These are phyloP conservation scores for Turritis glabra DNA, from an alignment of 345 rosid genomes.

Conservation along the genomic window DNA sequence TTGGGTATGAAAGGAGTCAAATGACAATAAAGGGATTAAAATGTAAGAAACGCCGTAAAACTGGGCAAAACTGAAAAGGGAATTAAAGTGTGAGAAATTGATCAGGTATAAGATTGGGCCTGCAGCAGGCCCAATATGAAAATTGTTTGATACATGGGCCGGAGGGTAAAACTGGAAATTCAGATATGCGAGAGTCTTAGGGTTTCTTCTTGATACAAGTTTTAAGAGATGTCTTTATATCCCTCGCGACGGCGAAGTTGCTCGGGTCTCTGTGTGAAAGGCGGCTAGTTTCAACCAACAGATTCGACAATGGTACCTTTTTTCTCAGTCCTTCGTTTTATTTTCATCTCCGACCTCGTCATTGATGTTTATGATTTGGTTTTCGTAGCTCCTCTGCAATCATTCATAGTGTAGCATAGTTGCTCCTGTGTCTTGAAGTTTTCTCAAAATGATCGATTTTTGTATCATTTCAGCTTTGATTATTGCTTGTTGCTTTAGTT, in stretches of 20 bases:
- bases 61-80: neutral
- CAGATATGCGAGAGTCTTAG: constrained; percentile 1
- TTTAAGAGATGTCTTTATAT: neutral
- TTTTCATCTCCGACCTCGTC: neutral
- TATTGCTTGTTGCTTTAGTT: neutral
- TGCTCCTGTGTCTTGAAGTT: neutral
- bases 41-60: neutral
- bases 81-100: neutral
- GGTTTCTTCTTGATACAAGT: constrained; percentile 1
- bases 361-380: neutral
- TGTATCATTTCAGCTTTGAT: neutral
- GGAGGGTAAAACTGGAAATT: neutral
- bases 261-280: constrained; percentile 11
- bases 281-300: constrained; percentile 6
- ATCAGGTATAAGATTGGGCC: neutral
- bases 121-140: neutral
- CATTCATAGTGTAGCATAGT: neutral
- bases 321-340: neutral
- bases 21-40: constrained; percentile 1
- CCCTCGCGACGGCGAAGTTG: neutral
- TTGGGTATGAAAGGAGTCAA: neutral
- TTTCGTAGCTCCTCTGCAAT: neutral
- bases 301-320: constrained; percentile 24
- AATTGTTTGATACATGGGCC: neutral
- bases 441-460: neutral